Evolutionary conservation across 352 stramenopile species (phyloP), one percentile per base, ranked within the genome.

Genomic region (Peronosclerospora sorghi): DNA sequence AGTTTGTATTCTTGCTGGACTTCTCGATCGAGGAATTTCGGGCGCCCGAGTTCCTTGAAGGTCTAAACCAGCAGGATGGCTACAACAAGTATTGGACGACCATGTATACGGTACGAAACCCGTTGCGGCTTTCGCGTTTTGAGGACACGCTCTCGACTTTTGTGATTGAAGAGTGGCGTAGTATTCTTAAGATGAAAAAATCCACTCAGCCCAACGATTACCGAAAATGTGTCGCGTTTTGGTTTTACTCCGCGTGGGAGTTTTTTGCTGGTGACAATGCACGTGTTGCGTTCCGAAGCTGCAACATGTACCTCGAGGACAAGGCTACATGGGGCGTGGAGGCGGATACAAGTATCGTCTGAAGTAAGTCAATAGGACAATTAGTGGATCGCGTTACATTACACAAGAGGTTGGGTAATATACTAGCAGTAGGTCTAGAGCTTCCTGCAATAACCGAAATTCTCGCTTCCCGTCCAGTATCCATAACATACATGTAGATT

Each of bases 71-170:
- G 30, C 49, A 86, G 28, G 78, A 90, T 12, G 78, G 78, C 17
- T 83, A 86, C 48, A 73, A 75, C 57, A 90, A 88, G 57, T 86
- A 81, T 58, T 90, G 78, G 78, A 88, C 62, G 32, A 85, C 75
- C 26, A 71, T 82, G 41, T 78, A 65, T 37, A 86, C 75, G 2
- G 57, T 83, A 35, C 78, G 73, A 41, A 86, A 88, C 46, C 78
- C 78, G 23, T 50, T 90, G 40, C 62, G 63, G 9, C 61, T 79
- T 18, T 87, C 78, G 32, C 72, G 78, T 45, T 90, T 84, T 40
- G 78, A 84, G 23, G 63, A 83, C 20, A 67, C 80, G 10, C 55
- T 90, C 12, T 68, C 51, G 21, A 76, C 56, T 7, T 90, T 88
- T 44, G 78, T 90, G 13, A 38, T 63, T 19, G 71, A 86, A 36